Evolutionary conservation across 306 rosid genomes (phyloP).

Genomic region (Herpetospermum pedunculosum): DNA sequence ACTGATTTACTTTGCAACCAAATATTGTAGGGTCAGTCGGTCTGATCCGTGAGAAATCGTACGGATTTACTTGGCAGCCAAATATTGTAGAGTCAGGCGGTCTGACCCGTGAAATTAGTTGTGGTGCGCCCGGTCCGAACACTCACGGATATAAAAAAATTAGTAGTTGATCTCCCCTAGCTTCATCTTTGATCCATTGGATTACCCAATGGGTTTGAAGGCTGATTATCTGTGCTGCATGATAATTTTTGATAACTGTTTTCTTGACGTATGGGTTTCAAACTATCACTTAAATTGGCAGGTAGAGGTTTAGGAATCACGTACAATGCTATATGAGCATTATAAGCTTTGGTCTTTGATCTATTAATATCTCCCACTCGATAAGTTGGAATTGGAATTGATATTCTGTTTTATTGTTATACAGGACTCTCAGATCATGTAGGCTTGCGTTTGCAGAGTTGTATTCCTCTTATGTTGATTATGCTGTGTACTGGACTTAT

Average conservation of each 20-base stretch:
- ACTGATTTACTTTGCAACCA: too few relatives aligned
- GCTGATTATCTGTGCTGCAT: background rate
- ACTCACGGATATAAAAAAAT: too few relatives aligned
- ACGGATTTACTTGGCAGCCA: too few relatives aligned
- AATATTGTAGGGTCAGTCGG: too few relatives aligned
- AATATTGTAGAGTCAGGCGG: too few relatives aligned
- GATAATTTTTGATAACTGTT: background rate
- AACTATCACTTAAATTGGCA: background rate
- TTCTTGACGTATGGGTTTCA: background rate
- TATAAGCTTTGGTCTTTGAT: background rate
- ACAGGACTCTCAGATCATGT: background rate
- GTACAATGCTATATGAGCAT: background rate
- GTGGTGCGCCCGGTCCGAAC: too few relatives aligned
- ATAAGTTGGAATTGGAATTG: background rate
- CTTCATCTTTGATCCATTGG: background rate
- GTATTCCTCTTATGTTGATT: background rate
- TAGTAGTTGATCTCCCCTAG: background rate
- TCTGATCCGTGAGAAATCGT: too few relatives aligned
- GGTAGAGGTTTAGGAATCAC: background rate
- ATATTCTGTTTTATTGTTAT: background rate
- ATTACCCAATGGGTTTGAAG: background rate
- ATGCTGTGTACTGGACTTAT: conserved; percentile 10
- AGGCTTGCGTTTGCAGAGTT: background rate
- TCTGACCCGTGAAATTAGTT: too few relatives aligned
- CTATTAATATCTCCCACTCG: background rate